phyloP scores from a whole-genome alignment of 345 rosid species.

The Eucalyptus cloeziana region DNA sequence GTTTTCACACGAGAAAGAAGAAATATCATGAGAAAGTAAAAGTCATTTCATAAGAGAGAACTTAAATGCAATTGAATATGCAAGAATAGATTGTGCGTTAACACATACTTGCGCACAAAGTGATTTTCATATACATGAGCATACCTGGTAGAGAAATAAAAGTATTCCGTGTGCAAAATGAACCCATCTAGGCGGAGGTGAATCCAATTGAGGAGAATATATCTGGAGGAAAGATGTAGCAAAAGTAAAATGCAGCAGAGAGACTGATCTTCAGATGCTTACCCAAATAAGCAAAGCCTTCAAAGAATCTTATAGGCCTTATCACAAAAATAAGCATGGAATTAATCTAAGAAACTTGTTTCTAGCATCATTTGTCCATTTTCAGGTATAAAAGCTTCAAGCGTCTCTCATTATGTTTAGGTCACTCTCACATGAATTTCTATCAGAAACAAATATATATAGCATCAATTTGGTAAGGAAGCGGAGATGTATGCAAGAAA shows the following conservation, averaged over 20 bases:
- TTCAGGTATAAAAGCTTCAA: neutral
- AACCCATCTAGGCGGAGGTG: slow-evolving; percentile 97
- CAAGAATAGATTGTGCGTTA: neutral
- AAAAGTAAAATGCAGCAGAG: neutral
- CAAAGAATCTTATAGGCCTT: neutral
- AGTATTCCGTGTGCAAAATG: slow-evolving; percentile 86
- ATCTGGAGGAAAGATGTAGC: slow-evolving; percentile 17
- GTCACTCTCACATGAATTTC: neutral
- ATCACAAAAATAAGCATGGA: neutral
- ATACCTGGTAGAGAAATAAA: slow-evolving; percentile 91
- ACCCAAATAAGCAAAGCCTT: neutral
- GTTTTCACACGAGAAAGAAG: neutral
- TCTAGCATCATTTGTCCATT: neutral
- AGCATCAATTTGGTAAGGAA: neutral
- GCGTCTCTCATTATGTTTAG: neutral
- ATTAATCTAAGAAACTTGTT: neutral
- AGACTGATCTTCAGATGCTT: neutral
- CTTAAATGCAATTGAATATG: neutral
- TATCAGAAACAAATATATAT: neutral
- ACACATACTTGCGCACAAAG: neutral
- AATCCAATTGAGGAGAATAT: slow-evolving; percentile 80
- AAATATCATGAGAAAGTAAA: neutral
- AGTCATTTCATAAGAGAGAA: neutral
- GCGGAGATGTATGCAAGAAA: neutral
- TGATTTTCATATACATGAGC: neutral